Percentiles rank a stretch among this genome's conserved stretches.
Conservation (phyloP, 768 basidiomycete species). For the Lanmaoa rubissima region DNA sequence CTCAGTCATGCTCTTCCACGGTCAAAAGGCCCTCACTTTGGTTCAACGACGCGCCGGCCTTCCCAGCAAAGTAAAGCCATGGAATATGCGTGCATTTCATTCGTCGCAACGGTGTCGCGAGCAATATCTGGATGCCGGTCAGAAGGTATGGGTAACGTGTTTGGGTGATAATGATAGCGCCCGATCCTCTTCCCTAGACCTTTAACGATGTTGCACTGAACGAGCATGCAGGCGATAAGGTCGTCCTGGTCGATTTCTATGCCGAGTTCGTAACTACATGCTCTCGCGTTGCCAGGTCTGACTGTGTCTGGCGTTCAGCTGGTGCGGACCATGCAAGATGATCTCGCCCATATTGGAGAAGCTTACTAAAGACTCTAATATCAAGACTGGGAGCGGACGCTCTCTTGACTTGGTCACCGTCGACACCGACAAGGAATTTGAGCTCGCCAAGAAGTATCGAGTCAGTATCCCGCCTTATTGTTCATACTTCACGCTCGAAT, state of each 20-base stretch:
- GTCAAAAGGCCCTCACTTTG: background rate
- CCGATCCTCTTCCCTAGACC: constrained; percentile 27
- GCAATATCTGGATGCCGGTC: constrained; percentile 47
- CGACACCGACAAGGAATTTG: constrained; percentile 53
- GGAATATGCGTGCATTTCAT: constrained; percentile 36
- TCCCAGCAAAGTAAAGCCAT: constrained; percentile 23
- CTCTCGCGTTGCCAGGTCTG: background rate
- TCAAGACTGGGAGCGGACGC: constrained; percentile 50
- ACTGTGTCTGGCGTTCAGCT: constrained; percentile 40
- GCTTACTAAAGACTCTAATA: constrained; percentile 45
- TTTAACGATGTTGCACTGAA: constrained; percentile 34
- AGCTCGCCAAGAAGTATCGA: constrained; percentile 50
- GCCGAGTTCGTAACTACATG: constrained; percentile 57
- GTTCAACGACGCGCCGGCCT: constrained; percentile 6
- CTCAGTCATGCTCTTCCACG: constrained; percentile 16
- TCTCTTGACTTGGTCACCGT: constrained; percentile 73
- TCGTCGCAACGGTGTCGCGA: constrained; percentile 31
- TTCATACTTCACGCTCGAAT: background rate
- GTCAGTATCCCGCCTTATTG: constrained; percentile 26
- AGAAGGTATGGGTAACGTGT: constrained; percentile 34
- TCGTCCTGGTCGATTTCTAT: constrained; percentile 77
- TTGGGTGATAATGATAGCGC: background rate
- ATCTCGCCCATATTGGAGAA: constrained; percentile 69
- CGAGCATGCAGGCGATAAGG: constrained; percentile 40
- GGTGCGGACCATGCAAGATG: constrained; percentile 76